Base-by-base conservation (phyloP, 2,329 filamentous ascomycete genomes). In the Aspergillus sp. region DNA sequence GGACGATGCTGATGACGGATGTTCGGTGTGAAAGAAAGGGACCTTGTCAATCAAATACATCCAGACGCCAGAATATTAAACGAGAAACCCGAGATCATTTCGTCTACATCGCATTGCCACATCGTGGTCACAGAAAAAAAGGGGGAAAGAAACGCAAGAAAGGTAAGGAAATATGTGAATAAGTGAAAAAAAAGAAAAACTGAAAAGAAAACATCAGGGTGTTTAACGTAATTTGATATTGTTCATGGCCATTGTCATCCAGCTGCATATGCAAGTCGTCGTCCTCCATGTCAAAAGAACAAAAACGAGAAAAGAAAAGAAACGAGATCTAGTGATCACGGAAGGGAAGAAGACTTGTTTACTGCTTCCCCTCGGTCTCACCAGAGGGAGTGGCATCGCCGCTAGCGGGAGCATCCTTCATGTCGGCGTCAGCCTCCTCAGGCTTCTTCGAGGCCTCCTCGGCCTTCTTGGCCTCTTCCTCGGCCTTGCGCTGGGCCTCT, bases 401-500 rank as follows among this genome's bases (percentile, higher is more conserved):
- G 51, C 73, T 74, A 57, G 81, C 80, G 29, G 80, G 78, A 49
- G 84, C 85, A 69, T 88, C 86, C 69, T 84, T 83, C 85, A 87
- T 88, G 74, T 87, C 85, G 55, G 76, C 72, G 58, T 81, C 73
- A 42, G 14, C 52, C 58, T 74, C 52, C 58, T 74, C 78, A n/a
- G 73, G 72, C 64, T 78, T 76, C 69, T 78, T 78, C 53, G 77
- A 65, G 46, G 73, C 69, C 60, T 78, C 75, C 36, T 78, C 78
- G 52, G 81, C 80, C 75, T 84, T 83, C 77, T 84, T 83, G 62
- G 79, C 76, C 65, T 85, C 81, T 78, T 91, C 90, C 78, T 90
- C 91, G 58, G 90, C 89, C 68, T 89, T 88, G 74, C 87, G 87
- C 78, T 91, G 89, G 63, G 90, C 90, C 60, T 95, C 92, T 55